These are phyloP conservation scores for Thermochaetoides thermophila DNA, from an alignment of 495 filamentous ascomycete species.

Conservation along the genomic window DNA sequence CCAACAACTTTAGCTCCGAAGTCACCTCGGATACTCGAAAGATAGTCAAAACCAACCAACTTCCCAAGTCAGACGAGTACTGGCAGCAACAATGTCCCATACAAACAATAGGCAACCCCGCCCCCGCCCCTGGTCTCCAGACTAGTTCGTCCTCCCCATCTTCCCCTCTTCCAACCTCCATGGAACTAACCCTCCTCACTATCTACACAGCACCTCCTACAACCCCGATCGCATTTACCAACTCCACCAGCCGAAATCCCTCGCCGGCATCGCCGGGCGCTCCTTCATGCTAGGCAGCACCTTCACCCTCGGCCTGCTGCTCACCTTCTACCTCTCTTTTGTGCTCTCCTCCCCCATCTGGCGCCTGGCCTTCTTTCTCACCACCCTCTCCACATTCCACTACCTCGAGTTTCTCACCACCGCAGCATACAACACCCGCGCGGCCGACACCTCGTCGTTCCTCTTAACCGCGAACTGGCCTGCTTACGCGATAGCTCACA, in stretches of 20 bases:
- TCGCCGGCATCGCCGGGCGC: slow-evolving; percentile 66
- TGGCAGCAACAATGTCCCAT: no score
- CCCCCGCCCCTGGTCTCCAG: neutral
- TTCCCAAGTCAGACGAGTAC: slow-evolving; percentile 1
- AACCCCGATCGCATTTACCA: slow-evolving; percentile 22
- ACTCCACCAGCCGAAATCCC: slow-evolving; percentile 49
- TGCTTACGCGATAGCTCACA: slow-evolving; percentile 73
- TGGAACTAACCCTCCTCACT: no score
- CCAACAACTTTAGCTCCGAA: no score
- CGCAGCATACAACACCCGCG: slow-evolving; percentile 61
- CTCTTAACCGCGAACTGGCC: slow-evolving; percentile 75
- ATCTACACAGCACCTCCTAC: slow-evolving; percentile 15
- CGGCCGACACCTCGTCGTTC: slow-evolving; percentile 60
- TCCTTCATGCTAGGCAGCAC: slow-evolving; percentile 38
- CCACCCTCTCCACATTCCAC: slow-evolving; percentile 68
- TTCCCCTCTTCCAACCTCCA: slow-evolving; percentile 12
- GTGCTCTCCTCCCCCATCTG: slow-evolving; percentile 42
- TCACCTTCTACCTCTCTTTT: slow-evolving; percentile 27
- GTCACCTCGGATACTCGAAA: no score
- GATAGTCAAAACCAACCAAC: no score
- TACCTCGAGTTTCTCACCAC: slow-evolving; percentile 92
- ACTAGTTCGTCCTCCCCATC: neutral
- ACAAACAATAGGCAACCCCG: slow-evolving; percentile 10
- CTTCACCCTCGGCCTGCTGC: slow-evolving; percentile 26
- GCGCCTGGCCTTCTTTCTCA: slow-evolving; percentile 72